Base-by-base conservation (phyloP, 805 yeast species). In the Candida peoriensis region DNA sequence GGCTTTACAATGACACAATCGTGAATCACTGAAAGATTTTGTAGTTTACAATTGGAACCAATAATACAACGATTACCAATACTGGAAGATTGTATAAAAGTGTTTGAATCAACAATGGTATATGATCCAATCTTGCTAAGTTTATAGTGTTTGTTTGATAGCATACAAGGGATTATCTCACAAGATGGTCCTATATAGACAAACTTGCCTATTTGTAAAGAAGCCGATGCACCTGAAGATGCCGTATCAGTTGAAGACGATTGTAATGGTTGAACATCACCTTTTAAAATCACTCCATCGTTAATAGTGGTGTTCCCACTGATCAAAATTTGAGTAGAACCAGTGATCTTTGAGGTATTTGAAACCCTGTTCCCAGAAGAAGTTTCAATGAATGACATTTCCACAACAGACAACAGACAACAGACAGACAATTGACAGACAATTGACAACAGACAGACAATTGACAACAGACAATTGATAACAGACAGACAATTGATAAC, bases 331-430 rank as follows among this genome's bases (percentile, higher is more conserved):
- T 56, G 53, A 8, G 62, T 54, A 0, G 75, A 54, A 3, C 73
- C 74, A 3, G 48, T 49, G 28, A 76, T 63, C n/a, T 37, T 28
- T 2, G 79, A 72, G 2, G 48, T 39, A 33, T 57, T 59, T 29
- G 75, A 66, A 21, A 76, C 69, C 24, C 75, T 55, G 46, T 71
- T 74, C 1, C 78, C 77, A 3, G 71, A 61, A 4, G 63, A 47
- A 0, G 81, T 75, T 39, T 73, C 77, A 4, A 70, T 56, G 72
- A 72, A n/a, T n/a, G n/a, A n/a, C n/a, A n/a, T n/a, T n/a, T n/a
- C n/a, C n/a, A n/a, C n/a, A n/a, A n/a, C n/a, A n/a, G n/a, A n/a
- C n/a, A n/a, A n/a, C n/a, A n/a, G n/a, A n/a, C n/a, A n/a, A n/a
- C n/a, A n/a, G n/a, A n/a, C n/a, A n/a, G n/a, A n/a, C n/a, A n/a